Base-by-base conservation (phyloP, 371 early-diverging fungal species). In the Apophysomyces ossiformis region DNA sequence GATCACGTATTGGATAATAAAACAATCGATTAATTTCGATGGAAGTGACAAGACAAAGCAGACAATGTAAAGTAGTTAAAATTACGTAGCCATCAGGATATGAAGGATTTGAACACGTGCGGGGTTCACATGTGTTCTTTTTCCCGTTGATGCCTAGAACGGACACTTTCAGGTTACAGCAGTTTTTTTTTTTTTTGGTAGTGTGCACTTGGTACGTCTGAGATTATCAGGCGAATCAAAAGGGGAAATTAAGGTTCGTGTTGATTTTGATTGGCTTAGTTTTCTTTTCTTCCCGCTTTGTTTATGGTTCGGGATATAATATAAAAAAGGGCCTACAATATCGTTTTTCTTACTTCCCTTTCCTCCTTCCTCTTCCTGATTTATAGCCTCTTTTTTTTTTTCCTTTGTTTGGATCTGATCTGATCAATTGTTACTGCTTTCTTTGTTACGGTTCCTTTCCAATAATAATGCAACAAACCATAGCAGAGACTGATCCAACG, bases 1-100 rank as follows among this genome's bases (percentile, higher is more conserved):
- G 58, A 58, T 8, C 58, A 58, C 58, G 58, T 37, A 58, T 58
- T 50, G 54, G 54, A 21, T 50, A 50, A 50, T 50, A 50, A 50
- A 50, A 41, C 13, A 41, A 26, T 21, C 16, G 4, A 50, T 26
- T n/a, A 5, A 9, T 8, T 21, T 50, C 21, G 54, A 50, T 50
- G 2, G 26, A 50, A 50, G 35, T 21, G 9, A 50, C 21, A 21
- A 0, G 4, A 45, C 16, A 18, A 45, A n/a, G 46, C 46, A 45
- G 13, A 45, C n/a, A 45, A 45, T 18, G 16, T 45, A n/a, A 18
- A 45, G 46, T 13, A 45, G 11, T 45, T 26, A 3, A 26, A 7
- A 45, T 45, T 45, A 45, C 13, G 46, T 21, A 21, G 21, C n/a
- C 21, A 50, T n/a, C 21, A 50, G 9, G 54, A 26, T 50, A 21